Base-by-base conservation (phyloP, 371 early-diverging fungal species). In the Capillidium heterosporum region DNA sequence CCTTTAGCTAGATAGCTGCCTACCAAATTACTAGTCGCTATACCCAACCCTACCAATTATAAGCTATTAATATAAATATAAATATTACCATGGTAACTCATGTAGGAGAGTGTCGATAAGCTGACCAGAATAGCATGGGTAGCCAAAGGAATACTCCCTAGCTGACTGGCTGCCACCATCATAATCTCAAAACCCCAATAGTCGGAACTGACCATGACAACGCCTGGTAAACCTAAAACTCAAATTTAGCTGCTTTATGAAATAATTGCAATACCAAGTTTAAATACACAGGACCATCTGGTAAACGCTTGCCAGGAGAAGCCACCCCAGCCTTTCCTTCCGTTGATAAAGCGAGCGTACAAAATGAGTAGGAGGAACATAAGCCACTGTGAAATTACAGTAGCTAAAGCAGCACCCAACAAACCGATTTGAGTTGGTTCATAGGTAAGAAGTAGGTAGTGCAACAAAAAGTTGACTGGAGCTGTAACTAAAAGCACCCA, bases 111-210 rank as follows among this genome's bases (percentile, higher is more conserved):
- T n/a, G 78, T 64, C 13, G 74, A 73, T 0, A 85, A 78, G 31
- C 83, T 87, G 44, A 91, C 67, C 21, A 85, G 69, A 40, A 91
- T 76, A 27, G 84, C 79, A 61, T 94, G 95, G 13, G 91, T 88
- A 1, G 92, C 92, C 26, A 94, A 72, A 44, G 79, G 74, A 1
- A 71, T 62, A 8, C 78, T 82, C 28, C 91, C 86, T 5, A 94
- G 65, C 57, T 80, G 79, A 32, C 80, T 78, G 1, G 89, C 85
- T 0, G 78, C 82, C 48, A 92, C 64, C 0, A 85, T 87, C 3
- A 84, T 73, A 26, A 85, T 59, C 61, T 91, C 84, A 54, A 76
- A 72, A 11, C 71, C 70, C 74, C 80, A 80, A 84, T 84, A 85
- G 63, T 85, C 85, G 23, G 32, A 19, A 64, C 83, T 80, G 23